Evolutionary conservation across 176 grass and related monocot species (phyloP).

Genomic region (Coix lacrymajobi): DNA sequence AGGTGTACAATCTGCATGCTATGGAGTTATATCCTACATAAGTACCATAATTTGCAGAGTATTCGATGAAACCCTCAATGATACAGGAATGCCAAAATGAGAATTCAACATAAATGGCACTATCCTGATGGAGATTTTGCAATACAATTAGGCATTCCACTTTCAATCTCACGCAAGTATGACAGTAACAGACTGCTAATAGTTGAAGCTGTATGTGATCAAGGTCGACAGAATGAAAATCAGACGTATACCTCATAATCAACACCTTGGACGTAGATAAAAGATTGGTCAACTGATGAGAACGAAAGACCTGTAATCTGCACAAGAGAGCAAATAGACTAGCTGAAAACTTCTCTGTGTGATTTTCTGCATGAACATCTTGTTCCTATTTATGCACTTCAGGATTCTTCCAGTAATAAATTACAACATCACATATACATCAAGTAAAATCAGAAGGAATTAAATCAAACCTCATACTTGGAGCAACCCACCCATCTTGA

Average conservation of each 20-base stretch:
- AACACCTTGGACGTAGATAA: constrained; percentile 86
- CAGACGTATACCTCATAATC: constrained; percentile 76
- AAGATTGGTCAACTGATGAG: constrained; percentile 65
- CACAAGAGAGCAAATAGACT: constrained; percentile 8
- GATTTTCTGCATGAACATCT: constrained; percentile 3
- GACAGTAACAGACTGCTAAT: not conserved
- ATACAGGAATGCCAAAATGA: not conserved
- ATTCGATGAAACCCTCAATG: not conserved
- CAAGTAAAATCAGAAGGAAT: constrained; percentile 21
- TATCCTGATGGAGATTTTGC: not conserved
- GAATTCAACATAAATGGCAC: not conserved
- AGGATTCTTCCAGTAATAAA: not conserved
- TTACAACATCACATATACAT: not conserved
- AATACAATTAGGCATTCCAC: not conserved
- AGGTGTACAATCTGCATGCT: not conserved
- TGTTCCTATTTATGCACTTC: not conserved
- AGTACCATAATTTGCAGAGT: not conserved
- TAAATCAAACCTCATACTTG: constrained; percentile 82
- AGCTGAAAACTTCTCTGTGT: not conserved
- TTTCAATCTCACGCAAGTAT: not conserved
- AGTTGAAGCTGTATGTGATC: not conserved
- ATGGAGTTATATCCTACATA: not conserved
- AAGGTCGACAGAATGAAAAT: not conserved
- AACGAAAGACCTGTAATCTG: constrained; percentile 91
- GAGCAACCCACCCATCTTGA: constrained; percentile 93